Evolutionary conservation across 1,284 basidiomycete species (phyloP).

Genomic region (Irpex sp.): DNA sequence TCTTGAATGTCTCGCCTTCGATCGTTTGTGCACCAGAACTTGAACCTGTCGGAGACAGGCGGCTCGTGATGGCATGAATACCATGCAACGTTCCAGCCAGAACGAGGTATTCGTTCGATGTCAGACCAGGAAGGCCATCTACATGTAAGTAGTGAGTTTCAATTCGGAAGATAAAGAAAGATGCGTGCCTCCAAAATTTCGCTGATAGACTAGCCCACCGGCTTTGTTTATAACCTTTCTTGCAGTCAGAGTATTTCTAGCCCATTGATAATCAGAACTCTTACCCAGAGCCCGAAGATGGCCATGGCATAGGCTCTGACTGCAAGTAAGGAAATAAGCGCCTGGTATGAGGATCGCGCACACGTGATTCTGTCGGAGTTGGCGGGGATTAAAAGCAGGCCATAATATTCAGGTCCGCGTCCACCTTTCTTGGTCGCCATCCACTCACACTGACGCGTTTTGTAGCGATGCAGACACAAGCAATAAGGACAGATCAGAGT

Average conservation of each 20-base stretch:
- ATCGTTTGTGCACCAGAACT: slow-evolving; percentile 91
- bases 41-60: slow-evolving; percentile 79
- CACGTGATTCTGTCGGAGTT: slow-evolving; percentile 19
- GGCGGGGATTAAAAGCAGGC: slow-evolving; percentile 15
- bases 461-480: slow-evolving; percentile 30
- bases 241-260: neutral
- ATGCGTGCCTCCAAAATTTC: slow-evolving; percentile 78
- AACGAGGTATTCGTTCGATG: slow-evolving; percentile 97
- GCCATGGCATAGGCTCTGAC: slow-evolving; percentile 39
- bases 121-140: slow-evolving; percentile 86
- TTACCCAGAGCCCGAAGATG: slow-evolving; percentile 80
- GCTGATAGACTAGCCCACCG: slow-evolving; percentile 93
- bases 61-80: slow-evolving; percentile 95
- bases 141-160: slow-evolving; percentile 15
- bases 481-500: slow-evolving; percentile 20
- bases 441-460: neutral
- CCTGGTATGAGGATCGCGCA: slow-evolving; percentile 7
- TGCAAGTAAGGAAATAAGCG: neutral
- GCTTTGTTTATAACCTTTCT: slow-evolving; percentile 97
- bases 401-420: neutral
- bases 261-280: neutral
- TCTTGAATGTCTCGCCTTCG: slow-evolving; percentile 91
- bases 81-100: slow-evolving; percentile 97
- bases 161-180: neutral
- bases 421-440: neutral